A percentile compares a stretch with the other conserved stretches of the same genome.
These are phyloP conservation scores for Yamadazyma atmosphaerica DNA, from an alignment of 1,139 yeast species.

Conservation along the genomic window DNA sequence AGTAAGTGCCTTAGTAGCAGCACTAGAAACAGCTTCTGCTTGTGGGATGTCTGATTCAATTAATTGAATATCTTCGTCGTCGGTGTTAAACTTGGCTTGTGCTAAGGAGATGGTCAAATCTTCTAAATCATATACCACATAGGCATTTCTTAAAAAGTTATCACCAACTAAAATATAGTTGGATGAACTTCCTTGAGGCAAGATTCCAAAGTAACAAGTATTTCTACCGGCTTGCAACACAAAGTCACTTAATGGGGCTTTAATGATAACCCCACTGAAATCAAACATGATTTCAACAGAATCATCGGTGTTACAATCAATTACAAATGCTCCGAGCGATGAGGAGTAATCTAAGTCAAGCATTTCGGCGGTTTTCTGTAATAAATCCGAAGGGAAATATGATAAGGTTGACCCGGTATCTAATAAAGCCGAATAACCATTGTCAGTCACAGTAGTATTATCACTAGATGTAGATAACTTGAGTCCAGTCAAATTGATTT, in stretches of 20 bases:
- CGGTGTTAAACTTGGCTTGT: slow-evolving; percentile 44
- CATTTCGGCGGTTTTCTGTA: slow-evolving; percentile 26
- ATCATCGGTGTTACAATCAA: slow-evolving; percentile 21
- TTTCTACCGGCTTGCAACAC: slow-evolving; percentile 14
- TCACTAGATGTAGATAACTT: slow-evolving; percentile 13
- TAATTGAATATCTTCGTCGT: slow-evolving; percentile 43
- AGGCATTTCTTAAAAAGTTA: slow-evolving; percentile 69
- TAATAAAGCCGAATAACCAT: slow-evolving; percentile 31
- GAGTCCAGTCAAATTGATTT: slow-evolving; percentile 25
- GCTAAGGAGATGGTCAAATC: slow-evolving; percentile 66
- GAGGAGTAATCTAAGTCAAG: slow-evolving; percentile 26
- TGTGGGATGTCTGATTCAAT: slow-evolving; percentile 17
- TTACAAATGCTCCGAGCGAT: slow-evolving; percentile 23
- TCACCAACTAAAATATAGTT: slow-evolving; percentile 58
- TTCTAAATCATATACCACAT: slow-evolving; percentile 77
- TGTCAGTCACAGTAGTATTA: slow-evolving; percentile 16
- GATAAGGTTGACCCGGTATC: slow-evolving; percentile 48
- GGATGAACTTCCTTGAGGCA: slow-evolving; percentile 20
- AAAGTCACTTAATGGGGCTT: slow-evolving; percentile 36
- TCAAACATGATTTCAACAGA: slow-evolving; percentile 27
- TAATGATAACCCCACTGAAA: slow-evolving; percentile 39
- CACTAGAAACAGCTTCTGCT: slow-evolving; percentile 13
- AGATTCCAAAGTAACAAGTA: slow-evolving; percentile 32
- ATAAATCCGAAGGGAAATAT: slow-evolving; percentile 29
- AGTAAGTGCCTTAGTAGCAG: slow-evolving; percentile 14